phyloP scores from a whole-genome alignment of 441 rosid genomes.

The Populus tomentosa region DNA sequence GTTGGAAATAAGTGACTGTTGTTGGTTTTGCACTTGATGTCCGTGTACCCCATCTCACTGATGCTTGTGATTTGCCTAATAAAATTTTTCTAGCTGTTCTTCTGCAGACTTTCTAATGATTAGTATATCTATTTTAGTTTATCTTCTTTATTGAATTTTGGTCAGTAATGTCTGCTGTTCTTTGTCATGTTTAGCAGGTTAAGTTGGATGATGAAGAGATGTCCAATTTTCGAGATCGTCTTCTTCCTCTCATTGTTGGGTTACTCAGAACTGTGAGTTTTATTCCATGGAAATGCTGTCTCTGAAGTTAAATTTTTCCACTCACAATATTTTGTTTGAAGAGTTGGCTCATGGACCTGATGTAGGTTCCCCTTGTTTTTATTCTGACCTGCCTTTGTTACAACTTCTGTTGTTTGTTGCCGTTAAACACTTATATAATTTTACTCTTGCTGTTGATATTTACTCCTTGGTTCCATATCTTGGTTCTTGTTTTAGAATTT shows the following conservation, averaged over 20 bases:
- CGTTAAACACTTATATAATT: neutral
- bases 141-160: neutral
- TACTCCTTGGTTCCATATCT: neutral
- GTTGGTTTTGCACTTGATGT: neutral
- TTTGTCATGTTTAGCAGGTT: slow-evolving; percentile 43
- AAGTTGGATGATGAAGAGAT: slow-evolving; percentile 74
- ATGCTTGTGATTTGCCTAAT: neutral
- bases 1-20: neutral
- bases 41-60: neutral
- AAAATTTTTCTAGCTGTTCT: neutral
- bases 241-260: slow-evolving; percentile 88
- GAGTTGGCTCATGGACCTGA: neutral
- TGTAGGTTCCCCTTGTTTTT: neutral
- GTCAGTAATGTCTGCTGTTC: neutral
- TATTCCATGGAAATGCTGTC: neutral
- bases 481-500: neutral
- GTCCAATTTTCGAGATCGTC: slow-evolving; percentile 70
- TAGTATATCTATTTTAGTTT: neutral
- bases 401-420: neutral
- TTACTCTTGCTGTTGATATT: neutral
- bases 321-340: neutral
- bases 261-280: slow-evolving; percentile 91
- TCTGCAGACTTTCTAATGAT: neutral
- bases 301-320: neutral
- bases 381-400: neutral